phyloP scores from a whole-genome alignment of 495 filamentous ascomycete genomes.

The Aspergillus heteromorphus region DNA sequence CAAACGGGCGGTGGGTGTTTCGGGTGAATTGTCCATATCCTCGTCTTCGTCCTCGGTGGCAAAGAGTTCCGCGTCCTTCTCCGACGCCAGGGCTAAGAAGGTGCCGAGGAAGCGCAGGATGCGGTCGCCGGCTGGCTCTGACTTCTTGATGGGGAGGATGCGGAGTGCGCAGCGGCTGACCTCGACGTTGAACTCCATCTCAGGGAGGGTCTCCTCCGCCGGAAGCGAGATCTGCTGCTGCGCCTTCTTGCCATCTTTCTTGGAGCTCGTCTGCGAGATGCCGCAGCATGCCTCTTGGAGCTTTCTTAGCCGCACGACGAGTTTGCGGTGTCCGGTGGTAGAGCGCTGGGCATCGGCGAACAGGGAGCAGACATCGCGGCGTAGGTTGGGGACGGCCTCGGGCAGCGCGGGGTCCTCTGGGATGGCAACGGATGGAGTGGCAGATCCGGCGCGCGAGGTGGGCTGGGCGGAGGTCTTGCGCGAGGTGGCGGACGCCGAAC shows the following conservation, averaged over 20 bases:
- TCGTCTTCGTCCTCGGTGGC: conserved; percentile 32
- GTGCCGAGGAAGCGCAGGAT: conserved; percentile 76
- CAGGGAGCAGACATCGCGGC: conserved; percentile 68
- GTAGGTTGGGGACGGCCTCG: conserved; percentile 57
- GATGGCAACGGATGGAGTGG: conserved; percentile 52
- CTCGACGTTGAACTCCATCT: conserved; percentile 83
- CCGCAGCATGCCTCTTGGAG: conserved; percentile 85
- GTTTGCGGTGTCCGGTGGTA: conserved; percentile 83
- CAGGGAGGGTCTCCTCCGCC: conserved; percentile 57
- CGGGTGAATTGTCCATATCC: conserved; percentile 50
- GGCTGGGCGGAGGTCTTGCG: conserved; percentile 55
- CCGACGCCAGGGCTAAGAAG: conserved; percentile 75
- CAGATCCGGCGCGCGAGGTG: conserved; percentile 55
- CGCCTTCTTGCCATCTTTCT: conserved; percentile 35
- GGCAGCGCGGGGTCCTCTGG: conserved; percentile 62
- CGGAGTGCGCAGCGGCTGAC: conserved; percentile 75
- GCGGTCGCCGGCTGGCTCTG: conserved; percentile 82
- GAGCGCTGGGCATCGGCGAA: conserved; percentile 86
- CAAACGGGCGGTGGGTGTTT: conserved; percentile 77
- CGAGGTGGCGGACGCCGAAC: conserved; percentile 49
- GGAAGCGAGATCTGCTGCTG: conserved; percentile 39
- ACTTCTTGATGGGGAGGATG: conserved; percentile 83
- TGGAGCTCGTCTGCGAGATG: conserved; percentile 51
- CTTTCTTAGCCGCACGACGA: conserved; percentile 78
- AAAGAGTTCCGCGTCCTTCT: conserved; percentile 61